phyloP scores from a whole-genome alignment of 108 stramenopile genomes.

The Pseudonitzschia pungens region DNA sequence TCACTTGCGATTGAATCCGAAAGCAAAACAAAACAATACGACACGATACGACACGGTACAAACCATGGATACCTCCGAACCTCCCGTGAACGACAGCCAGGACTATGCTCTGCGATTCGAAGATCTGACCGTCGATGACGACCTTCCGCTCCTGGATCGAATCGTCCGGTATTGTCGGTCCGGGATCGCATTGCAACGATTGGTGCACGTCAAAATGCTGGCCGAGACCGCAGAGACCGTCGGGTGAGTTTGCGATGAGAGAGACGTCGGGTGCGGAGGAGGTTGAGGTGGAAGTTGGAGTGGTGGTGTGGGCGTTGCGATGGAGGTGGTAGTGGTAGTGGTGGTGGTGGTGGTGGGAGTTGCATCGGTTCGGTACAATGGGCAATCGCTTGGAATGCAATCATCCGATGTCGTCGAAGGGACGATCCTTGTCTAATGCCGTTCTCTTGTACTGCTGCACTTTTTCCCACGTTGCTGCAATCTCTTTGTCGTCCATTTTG shows the following conservation, averaged over 20 bases:
- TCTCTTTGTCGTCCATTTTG: no score
- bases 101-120: conserved; percentile 85
- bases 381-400: no score
- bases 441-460: no score
- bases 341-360: no score
- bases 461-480: no score
- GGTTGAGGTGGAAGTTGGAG: not conserved
- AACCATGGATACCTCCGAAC: conserved; percentile 35
- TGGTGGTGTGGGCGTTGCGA: not conserved
- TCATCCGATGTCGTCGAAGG: no score
- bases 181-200: conserved; percentile 92
- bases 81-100: conserved; percentile 33
- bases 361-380: no score
- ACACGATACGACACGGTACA: no score
- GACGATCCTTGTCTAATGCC: no score
- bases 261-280: not conserved
- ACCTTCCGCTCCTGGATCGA: conserved; percentile 87
- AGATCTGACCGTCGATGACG: conserved; percentile 97
- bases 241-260: conserved; percentile 53
- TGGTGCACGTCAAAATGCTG: conserved; percentile 97
- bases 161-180: conserved; percentile 89
- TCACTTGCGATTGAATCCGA: no score
- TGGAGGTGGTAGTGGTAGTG: no score
- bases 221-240: conserved; percentile 86
- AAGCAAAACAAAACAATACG: not conserved